phyloP scores from a whole-genome alignment of 495 filamentous ascomycete species.

The Penicillium desertorum region DNA sequence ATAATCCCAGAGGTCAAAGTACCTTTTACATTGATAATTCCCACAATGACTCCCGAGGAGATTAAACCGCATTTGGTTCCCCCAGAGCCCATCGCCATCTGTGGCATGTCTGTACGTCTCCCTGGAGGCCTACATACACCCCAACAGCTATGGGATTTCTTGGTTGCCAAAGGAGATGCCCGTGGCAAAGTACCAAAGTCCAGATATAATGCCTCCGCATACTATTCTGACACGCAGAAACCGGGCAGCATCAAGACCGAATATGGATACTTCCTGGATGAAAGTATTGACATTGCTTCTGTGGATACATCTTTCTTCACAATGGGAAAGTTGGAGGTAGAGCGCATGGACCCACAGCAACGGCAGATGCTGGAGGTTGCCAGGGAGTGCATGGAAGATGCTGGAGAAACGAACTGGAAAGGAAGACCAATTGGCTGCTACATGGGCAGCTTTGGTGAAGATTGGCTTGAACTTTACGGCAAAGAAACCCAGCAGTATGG shows the following conservation, averaged over 20 bases:
- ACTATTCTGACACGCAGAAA: constrained; percentile 18
- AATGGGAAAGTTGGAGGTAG: constrained; percentile 44
- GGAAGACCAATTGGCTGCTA: constrained; percentile 49
- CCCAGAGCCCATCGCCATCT: constrained; percentile 43
- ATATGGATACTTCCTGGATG: constrained; percentile 53
- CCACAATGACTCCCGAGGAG: neutral
- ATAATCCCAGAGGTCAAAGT: neutral
- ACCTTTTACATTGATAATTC: neutral
- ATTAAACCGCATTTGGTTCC: neutral
- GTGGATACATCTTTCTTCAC: constrained; percentile 35
- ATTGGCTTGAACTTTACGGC: constrained; percentile 33
- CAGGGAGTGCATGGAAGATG: constrained; percentile 37
- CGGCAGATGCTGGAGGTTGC: constrained; percentile 54
- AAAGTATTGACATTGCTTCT: constrained; percentile 20
- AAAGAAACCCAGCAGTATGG: constrained; percentile 28
- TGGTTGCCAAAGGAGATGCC: constrained; percentile 38
- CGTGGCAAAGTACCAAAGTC: constrained; percentile 30
- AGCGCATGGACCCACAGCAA: constrained; percentile 58
- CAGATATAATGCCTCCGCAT: constrained; percentile 27
- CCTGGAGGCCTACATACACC: constrained; percentile 39
- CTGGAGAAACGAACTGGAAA: constrained; percentile 46
- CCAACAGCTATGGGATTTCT: constrained; percentile 37
- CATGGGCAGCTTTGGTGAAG: constrained; percentile 46
- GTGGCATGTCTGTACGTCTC: constrained; percentile 48
- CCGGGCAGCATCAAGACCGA: constrained; percentile 24